A percentile compares a stretch with the other conserved stretches of the same genome.
Conservation (phyloP, 139 green algal genomes). For the Chlamydomonas sp. region DNA sequence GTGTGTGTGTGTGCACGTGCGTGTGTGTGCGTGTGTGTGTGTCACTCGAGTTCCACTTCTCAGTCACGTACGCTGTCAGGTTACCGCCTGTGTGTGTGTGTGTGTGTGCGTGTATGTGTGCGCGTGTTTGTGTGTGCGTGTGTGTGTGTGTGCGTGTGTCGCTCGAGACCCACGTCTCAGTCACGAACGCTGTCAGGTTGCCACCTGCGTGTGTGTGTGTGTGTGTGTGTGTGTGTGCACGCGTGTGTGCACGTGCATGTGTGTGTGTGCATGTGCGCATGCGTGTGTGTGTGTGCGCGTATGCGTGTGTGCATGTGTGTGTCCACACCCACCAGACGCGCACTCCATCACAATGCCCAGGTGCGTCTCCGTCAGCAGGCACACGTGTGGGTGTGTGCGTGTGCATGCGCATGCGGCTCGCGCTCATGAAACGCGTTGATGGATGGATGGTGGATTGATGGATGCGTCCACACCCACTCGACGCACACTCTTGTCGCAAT, state of each 20-base stretch:
- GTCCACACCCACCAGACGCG: slow-evolving; percentile 45
- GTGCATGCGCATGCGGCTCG: neutral
- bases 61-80: slow-evolving; percentile 53
- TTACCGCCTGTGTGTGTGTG: too few species aligned
- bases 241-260: slow-evolving; percentile 12
- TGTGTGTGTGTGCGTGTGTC: slow-evolving; percentile 59
- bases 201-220: too few species aligned
- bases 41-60: slow-evolving; percentile 20
- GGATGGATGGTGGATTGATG: too few species aligned
- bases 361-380: too few species aligned
- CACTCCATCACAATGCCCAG: too few species aligned
- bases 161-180: slow-evolving; percentile 18
- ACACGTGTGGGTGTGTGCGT: neutral
- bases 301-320: neutral
- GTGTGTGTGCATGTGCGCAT: slow-evolving; percentile 70
- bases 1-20: slow-evolving; percentile 27
- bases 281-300: slow-evolving; percentile 8
- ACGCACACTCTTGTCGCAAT: slow-evolving; percentile 71
- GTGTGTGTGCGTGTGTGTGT: slow-evolving; percentile 69
- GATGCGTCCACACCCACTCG: too few species aligned
- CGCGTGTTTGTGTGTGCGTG: slow-evolving; percentile 45
- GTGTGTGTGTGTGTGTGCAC: too few species aligned
- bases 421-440: too few species aligned
- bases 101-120: too few species aligned
- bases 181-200: slow-evolving; percentile 59